A percentile compares a stretch with the other conserved stretches of the same genome.
phyloP scores from a whole-genome alignment of 164 flowering plant species.

The Liriodendron chinense region DNA sequence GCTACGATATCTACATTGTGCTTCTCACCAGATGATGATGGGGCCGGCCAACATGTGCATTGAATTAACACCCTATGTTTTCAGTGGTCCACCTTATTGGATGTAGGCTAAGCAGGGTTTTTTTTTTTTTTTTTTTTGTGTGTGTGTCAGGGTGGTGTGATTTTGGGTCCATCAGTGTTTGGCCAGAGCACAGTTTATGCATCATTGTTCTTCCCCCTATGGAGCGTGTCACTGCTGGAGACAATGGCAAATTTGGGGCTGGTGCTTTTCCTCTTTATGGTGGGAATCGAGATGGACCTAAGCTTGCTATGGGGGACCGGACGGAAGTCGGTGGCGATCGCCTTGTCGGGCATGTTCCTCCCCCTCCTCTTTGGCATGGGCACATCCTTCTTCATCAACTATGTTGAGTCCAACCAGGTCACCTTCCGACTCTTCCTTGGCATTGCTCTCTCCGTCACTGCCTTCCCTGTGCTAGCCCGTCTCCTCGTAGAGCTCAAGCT shows the following conservation, averaged over 20 bases:
- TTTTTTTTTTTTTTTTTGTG: too few relatives aligned
- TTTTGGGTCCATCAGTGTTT: neutral
- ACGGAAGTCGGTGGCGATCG: conserved; percentile 21
- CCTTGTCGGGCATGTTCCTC: conserved; percentile 29
- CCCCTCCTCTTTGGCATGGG: conserved; percentile 26
- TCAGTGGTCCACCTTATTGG: too few relatives aligned
- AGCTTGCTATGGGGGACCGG: conserved; percentile 19
- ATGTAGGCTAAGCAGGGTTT: too few relatives aligned
- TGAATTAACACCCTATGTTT: too few relatives aligned
- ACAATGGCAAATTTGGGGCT: neutral
- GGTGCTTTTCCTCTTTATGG: neutral
- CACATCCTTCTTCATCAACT: conserved; percentile 15
- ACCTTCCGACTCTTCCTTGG: conserved; percentile 34
- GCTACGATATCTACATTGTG: too few relatives aligned
- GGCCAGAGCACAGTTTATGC: neutral
- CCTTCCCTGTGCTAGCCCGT: conserved; percentile 34
- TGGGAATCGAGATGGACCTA: conserved; percentile 31
- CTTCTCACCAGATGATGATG: too few relatives aligned
- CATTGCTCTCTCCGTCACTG: conserved; percentile 22
- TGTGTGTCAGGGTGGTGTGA: neutral
- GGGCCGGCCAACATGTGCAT: too few relatives aligned
- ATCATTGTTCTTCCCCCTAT: neutral
- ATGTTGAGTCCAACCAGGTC: neutral
- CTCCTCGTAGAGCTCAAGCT: conserved; percentile 35
- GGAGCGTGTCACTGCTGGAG: neutral